These are phyloP conservation scores for Naganishia friedmannii DNA, from an alignment of 768 basidiomycete species.

Conservation along the genomic window DNA sequence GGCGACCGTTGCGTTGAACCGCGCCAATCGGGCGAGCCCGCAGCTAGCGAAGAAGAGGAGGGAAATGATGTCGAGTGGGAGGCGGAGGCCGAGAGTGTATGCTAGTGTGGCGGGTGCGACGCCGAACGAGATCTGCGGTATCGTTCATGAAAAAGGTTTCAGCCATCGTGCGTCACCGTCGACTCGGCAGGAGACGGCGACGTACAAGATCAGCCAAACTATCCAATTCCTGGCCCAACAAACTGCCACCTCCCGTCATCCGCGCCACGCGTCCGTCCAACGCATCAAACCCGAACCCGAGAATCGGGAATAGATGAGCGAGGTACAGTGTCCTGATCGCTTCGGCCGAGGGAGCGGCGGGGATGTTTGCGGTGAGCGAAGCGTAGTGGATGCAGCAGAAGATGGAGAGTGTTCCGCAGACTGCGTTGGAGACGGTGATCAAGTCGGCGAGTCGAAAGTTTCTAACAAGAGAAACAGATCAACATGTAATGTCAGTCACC, in stretches of 20 bases:
- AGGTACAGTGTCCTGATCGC: conserved; percentile 73
- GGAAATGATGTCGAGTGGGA: conserved; percentile 81
- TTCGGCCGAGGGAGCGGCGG: conserved; percentile 85
- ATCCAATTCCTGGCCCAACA: conserved; percentile 97
- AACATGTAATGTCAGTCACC: conserved; percentile 8
- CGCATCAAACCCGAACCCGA: conserved; percentile 96
- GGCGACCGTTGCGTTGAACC: conserved; percentile 98
- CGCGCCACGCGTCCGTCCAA: conserved; percentile 96
- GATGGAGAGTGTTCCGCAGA: conserved; percentile 93
- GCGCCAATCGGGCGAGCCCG: conserved; percentile 91
- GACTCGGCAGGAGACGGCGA: conserved; percentile 28
- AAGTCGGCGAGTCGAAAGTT: conserved; percentile 97
- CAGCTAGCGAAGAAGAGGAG: conserved; percentile 90
- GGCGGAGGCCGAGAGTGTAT: conserved; percentile 84
- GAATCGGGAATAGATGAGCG: conserved; percentile 82
- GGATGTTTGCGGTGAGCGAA: conserved; percentile 70
- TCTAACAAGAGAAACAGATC: conserved; percentile 55
- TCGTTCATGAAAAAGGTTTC: neutral
- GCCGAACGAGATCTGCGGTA: conserved; percentile 92
- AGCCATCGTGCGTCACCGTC: no score
- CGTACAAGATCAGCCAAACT: conserved; percentile 90
- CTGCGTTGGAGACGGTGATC: conserved; percentile 97
- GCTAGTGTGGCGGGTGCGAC: conserved; percentile 92
- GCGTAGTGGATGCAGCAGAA: conserved; percentile 91
- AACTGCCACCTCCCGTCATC: conserved; percentile 90